phyloP scores from a whole-genome alignment of 768 basidiomycete genomes.

The Serendipita vermifera region DNA sequence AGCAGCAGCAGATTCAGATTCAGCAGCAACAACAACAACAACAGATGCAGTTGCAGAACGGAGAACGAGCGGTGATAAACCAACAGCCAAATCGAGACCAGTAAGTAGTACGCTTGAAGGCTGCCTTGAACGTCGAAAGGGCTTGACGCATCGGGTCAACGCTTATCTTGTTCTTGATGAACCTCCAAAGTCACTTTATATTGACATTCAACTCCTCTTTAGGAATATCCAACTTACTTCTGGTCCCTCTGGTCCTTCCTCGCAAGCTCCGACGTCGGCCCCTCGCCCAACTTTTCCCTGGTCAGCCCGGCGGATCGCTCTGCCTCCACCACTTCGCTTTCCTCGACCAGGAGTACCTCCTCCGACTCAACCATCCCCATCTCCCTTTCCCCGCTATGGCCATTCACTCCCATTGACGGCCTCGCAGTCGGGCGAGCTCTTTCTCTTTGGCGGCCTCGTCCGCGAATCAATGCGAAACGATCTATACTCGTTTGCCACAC shows the following conservation, averaged over 20 bases:
- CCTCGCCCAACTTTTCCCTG: constrained; percentile 62
- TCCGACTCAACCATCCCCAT: constrained; percentile 60
- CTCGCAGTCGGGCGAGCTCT: constrained; percentile 75
- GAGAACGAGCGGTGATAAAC: too few species aligned
- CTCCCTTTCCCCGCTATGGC: constrained; percentile 93
- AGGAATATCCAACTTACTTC: constrained; percentile 16
- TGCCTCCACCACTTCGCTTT: constrained; percentile 54
- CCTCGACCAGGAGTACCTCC: constrained; percentile 50
- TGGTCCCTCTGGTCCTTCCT: too few species aligned
- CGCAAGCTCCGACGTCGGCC: constrained; percentile 9
- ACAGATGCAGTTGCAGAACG: too few species aligned
- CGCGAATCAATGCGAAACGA: constrained; percentile 83
- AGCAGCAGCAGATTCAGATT: too few species aligned
- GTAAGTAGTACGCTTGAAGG: not conserved
- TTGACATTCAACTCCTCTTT: constrained; percentile 12
- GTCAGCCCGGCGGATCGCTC: constrained; percentile 59
- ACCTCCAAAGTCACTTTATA: constrained; percentile 15
- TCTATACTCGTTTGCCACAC: constrained; percentile 76
- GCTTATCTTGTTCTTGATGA: constrained; percentile 24
- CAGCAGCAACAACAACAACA: constrained; percentile 21
- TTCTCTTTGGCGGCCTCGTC: constrained; percentile 94
- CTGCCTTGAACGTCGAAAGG: not conserved
- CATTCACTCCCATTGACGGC: constrained; percentile 76
- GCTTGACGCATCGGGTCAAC: not conserved
- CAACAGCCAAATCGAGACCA: too few species aligned